Percentiles rank a stretch among this genome's conserved stretches.
phyloP scores from a whole-genome alignment of 2,329 filamentous ascomycete species.

The Diplodia seriata region DNA sequence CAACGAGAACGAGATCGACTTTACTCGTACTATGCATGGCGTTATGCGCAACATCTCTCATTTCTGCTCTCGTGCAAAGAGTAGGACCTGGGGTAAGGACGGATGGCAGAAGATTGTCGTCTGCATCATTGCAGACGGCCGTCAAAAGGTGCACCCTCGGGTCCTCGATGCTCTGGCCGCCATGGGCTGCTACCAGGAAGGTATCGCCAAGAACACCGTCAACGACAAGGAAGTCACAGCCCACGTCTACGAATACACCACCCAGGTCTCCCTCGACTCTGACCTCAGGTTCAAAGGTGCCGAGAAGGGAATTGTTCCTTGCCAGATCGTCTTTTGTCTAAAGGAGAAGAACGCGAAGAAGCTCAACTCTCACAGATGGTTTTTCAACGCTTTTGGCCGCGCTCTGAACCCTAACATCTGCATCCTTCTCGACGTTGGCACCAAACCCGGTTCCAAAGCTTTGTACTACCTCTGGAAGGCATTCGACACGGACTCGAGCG shows the following conservation, averaged over 20 bases:
- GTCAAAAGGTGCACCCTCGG: conserved; percentile 89
- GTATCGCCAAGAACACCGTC: conserved; percentile 98
- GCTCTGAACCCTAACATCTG: conserved; percentile 95
- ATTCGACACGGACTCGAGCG: conserved; percentile 96
- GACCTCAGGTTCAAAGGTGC: conserved; percentile 99
- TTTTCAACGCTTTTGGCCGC: conserved; percentile 96
- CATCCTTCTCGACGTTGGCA: conserved; percentile 95
- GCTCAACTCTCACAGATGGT: conserved; percentile 98
- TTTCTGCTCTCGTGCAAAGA: conserved; percentile 91
- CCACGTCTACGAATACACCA: conserved; percentile 98
- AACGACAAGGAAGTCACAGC: conserved; percentile 95
- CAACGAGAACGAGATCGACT: conserved; percentile 96
- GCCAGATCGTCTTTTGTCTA: conserved; percentile 97
- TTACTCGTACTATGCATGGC: conserved; percentile 97
- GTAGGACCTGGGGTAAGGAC: conserved; percentile 93
- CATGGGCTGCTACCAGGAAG: conserved; percentile 97
- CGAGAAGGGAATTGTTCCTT: conserved; percentile 97
- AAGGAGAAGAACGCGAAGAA: conserved; percentile 99
- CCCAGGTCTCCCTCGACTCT: conserved; percentile 92
- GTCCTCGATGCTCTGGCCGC: conserved; percentile 94
- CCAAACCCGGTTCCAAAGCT: conserved; percentile 84
- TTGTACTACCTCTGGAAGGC: conserved; percentile 99
- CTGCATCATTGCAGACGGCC: conserved; percentile 92
- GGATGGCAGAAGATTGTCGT: conserved; percentile 99
- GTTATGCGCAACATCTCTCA: conserved; percentile 98